These are phyloP conservation scores for Lactarius sp. DNA, from an alignment of 768 basidiomycete species.

Conservation along the genomic window DNA sequence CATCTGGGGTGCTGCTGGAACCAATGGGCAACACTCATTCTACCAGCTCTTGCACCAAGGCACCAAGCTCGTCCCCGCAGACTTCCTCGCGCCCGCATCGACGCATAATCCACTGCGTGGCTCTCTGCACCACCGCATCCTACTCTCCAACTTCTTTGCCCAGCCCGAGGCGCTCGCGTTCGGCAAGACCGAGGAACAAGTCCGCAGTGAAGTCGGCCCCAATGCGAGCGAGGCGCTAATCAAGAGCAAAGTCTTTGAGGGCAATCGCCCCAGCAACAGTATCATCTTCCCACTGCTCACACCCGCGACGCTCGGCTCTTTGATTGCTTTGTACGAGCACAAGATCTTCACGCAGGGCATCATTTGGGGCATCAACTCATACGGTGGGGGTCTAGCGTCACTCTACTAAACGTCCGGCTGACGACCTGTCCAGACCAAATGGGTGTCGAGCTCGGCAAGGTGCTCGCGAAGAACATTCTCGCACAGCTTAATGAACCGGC, in stretches of 20 bases:
- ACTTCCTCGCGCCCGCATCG: constrained; percentile 87
- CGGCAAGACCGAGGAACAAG: constrained; percentile 91
- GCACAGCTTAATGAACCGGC: constrained; percentile 75
- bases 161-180: constrained; percentile 98
- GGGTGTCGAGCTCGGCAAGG: constrained; percentile 98
- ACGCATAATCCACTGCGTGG: constrained; percentile 80
- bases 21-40: constrained; percentile 99
- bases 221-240: constrained; percentile 78
- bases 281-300: constrained; percentile 93
- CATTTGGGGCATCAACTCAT: constrained; percentile 98
- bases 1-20: constrained; percentile 98
- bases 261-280: constrained; percentile 94
- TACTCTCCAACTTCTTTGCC: constrained; percentile 97
- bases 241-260: constrained; percentile 98
- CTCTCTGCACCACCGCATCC: constrained; percentile 95
- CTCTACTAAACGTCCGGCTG: background rate
- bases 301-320: constrained; percentile 79
- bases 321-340: constrained; percentile 94
- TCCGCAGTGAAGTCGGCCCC: constrained; percentile 57
- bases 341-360: constrained; percentile 99
- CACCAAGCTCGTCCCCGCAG: constrained; percentile 86
- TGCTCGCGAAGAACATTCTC: constrained; percentile 94
- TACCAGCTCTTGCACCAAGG: constrained; percentile 97
- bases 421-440: constrained; percentile 71
- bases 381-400: constrained; percentile 48